Evolutionary conservation across 169 alveolate genomes (phyloP), one percentile per base, ranked within the genome.

Genomic region (Cryptosporidium parvum): DNA sequence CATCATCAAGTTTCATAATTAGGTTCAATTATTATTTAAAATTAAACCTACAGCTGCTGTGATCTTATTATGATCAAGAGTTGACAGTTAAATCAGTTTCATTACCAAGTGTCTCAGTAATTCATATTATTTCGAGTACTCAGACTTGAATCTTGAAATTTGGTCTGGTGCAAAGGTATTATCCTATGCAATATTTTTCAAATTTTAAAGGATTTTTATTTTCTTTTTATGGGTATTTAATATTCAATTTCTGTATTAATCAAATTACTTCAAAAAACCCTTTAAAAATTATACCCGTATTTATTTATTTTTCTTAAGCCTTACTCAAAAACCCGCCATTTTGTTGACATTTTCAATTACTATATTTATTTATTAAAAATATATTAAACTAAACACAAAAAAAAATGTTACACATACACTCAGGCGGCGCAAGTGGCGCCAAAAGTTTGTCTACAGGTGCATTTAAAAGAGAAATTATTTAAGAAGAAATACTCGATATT

Each of bases 321-420:
- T 56, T 56, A 12, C 56, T 23, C 29, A 26, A 56, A 56, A 56
- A 39, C 85, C 85, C 85, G 85, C 85, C 69, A 70, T 21, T 48
- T 51, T 7, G 62, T 23, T 70, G 85, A 70, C 85, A 44, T 52
- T 45, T 70, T 37, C 3, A 21, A 56, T 9, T 56, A 56, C 37
- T 56, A 21, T 56, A 21, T 52, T 18, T 53, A 23, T 53, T 14
- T 23, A 56, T n/a, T 70, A 31, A 48, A 44, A 10, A 44, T 70
- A 23, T 18, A 14, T 48, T 16, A 45, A 45, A 21, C 16, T 0
- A 48, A 21, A 21, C 85, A 26, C 23, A 44, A 8, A 70, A 39
- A 39, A 26, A 44, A 44, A 51, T 72, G 86, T 73, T 73, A 73
- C 86, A 73, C 86, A 73, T 73, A 73, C 86, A 73, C 86, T 73